Evolutionary conservation across 2,329 filamentous ascomycete species (phyloP).

Genomic region (Magnaporthiopsis rhizophila): DNA sequence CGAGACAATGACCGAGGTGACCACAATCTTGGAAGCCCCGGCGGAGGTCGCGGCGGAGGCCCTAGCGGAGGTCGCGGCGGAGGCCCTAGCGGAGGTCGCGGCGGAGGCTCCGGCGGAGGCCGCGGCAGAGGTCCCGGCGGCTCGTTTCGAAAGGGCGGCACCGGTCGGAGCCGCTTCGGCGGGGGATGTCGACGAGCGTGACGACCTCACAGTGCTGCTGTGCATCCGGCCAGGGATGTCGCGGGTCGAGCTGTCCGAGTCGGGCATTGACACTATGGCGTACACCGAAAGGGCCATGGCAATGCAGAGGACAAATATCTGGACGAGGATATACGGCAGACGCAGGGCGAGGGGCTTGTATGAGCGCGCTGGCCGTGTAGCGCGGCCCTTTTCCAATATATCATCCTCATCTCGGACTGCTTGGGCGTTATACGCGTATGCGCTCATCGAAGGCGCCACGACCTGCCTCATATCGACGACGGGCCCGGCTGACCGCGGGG

Average conservation of each 20-base stretch:
- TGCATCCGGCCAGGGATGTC: not conserved
- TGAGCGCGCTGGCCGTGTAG: conserved; percentile 13
- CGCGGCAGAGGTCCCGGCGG: not conserved
- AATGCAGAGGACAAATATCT: conserved; percentile 18
- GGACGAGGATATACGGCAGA: conserved; percentile 23
- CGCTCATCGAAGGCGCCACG: conserved; percentile 9
- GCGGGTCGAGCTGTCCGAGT: conserved; percentile 21
- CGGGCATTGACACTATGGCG: conserved; percentile 21
- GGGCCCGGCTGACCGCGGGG: not conserved
- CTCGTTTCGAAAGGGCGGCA: not conserved
- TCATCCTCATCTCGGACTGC: conserved; percentile 21
- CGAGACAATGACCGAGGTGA: not conserved
- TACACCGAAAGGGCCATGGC: conserved; percentile 22
- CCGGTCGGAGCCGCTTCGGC: not conserved
- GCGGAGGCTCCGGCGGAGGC: too few relatives aligned
- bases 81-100: too few relatives aligned
- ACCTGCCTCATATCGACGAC: not conserved
- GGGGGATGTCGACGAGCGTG: not conserved
- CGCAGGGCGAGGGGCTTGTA: conserved; percentile 24
- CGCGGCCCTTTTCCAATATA: not conserved
- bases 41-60: too few relatives aligned
- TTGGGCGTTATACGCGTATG: conserved; percentile 23
- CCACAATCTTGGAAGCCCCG: not conserved
- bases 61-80: too few relatives aligned
- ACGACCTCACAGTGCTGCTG: not conserved